Evolutionary conservation across 2,329 filamentous ascomycete species (phyloP), one percentile per base, ranked within the genome.

Genomic region (Ramularia endophylla): DNA sequence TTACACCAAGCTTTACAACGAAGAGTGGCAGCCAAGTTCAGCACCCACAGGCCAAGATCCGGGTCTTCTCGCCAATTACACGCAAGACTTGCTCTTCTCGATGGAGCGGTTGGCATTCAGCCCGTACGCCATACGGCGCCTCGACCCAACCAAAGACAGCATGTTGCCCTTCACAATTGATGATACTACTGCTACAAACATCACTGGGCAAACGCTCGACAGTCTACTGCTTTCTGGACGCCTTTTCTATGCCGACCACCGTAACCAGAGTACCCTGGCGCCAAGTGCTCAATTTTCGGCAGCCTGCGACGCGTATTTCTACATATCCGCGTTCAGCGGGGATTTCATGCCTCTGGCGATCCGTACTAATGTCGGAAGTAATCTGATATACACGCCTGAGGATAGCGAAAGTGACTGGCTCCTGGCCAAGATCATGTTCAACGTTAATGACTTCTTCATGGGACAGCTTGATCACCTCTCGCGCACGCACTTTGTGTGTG

Each of bases 361-460:
- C 47, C 65, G 66, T 44, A 68, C 69, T n/a, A 71, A 72, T 42
- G 57, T 60, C 11, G 64, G 64, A 12, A 55, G 51, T 1, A 59
- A 66, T 43, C 51, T 72, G 27, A 59, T 66, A 5, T 75, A 75
- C 53, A 74, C 71, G 2, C 70, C 71, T 2, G 50, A 61, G 1
- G 71, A 75, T 43, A 38, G 47, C 0, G 17, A 52, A 3, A 62
- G 65, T n/a, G 71, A 75, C 53, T 75, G 71, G 72, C 53, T 72
- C 5, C 53, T 75, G 4, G 72, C 71, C 5, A 74, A 75, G 57
- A 67, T 73, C 31, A 62, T 70, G 50, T 71, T 70, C 51, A 72
- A 72, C 36, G 54, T 60, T 18, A 72, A 74, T 37, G 69, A 74
- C 47, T 59, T 73, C 27, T 73, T 67, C 55, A 63, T 68, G 43